These are phyloP conservation scores for Calonectria pteridis DNA, from an alignment of 2,329 filamentous ascomycete genomes.

Conservation along the genomic window DNA sequence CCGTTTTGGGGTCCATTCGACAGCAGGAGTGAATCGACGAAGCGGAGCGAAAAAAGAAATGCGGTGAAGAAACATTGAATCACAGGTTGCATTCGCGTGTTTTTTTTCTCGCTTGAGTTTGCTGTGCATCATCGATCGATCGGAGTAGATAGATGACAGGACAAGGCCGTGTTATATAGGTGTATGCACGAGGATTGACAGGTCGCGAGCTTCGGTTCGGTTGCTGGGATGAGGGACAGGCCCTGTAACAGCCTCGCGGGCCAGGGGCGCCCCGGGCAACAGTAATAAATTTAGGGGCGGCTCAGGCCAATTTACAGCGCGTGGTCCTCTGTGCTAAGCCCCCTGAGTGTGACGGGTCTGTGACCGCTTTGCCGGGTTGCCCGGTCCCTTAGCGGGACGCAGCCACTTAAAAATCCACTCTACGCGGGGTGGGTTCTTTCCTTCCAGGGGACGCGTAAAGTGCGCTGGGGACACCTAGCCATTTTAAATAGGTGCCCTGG, in stretches of 20 bases:
- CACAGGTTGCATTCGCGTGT: background rate
- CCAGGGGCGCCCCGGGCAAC: constrained; percentile 1
- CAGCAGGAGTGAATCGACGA: constrained; percentile 1
- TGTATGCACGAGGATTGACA: background rate
- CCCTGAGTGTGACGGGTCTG: background rate
- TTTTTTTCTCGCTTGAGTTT: background rate
- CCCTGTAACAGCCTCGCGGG: background rate
- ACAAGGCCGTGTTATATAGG: background rate
- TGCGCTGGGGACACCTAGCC: background rate
- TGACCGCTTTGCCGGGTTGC: background rate
- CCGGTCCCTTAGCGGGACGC: background rate
- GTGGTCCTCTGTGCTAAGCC: background rate
- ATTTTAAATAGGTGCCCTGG: constrained; percentile 5
- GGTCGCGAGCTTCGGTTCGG: background rate
- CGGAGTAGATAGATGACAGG: background rate
- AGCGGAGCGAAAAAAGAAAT: background rate
- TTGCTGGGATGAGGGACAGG: background rate
- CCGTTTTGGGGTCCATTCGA: constrained; percentile 2
- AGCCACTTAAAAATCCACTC: constrained; percentile 13
- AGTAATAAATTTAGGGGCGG: too few species aligned
- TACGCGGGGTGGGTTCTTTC: background rate
- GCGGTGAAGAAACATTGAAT: background rate
- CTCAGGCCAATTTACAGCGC: constrained; percentile 2
- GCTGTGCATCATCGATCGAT: background rate
- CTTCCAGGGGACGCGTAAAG: constrained; percentile 6